These are phyloP conservation scores for Pseudomicrostroma phylloplanum DNA, from an alignment of 1,284 basidiomycete genomes.

Conservation along the genomic window DNA sequence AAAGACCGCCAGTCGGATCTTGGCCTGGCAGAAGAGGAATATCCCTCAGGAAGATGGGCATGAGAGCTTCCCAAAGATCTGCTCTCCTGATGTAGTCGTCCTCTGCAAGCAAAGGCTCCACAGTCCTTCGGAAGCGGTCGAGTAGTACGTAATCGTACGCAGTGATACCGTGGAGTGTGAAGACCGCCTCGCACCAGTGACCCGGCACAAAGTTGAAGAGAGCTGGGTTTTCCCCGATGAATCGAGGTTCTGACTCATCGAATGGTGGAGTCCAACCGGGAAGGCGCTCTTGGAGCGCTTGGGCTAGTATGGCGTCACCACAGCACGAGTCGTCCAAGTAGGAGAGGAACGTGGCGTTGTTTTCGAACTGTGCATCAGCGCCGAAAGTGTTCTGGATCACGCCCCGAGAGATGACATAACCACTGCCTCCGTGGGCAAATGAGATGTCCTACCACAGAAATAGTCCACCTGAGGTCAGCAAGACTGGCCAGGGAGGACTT, in stretches of 20 bases:
- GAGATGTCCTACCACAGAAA: neutral
- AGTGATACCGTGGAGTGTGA: neutral
- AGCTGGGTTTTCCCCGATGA: neutral
- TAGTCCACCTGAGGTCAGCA: neutral
- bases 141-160: neutral
- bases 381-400: neutral
- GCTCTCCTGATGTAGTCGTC: too few relatives aligned
- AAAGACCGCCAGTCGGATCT: neutral
- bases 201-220: neutral
- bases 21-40: neutral
- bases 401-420: neutral
- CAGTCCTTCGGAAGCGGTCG: too few relatives aligned
- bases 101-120: too few relatives aligned
- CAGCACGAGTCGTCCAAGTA: constrained; percentile 4
- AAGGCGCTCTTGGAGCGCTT: neutral
- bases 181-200: neutral
- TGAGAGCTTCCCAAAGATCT: too few relatives aligned
- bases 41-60: too few relatives aligned
- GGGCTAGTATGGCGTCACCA: neutral
- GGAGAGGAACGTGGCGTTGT: neutral
- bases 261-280: neutral
- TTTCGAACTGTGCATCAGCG: neutral
- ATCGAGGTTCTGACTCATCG: neutral
- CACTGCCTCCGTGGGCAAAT: neutral
- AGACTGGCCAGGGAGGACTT: neutral